Base-by-base conservation (phyloP, 2,329 filamentous ascomycete genomes). In the Cercospora beticola region DNA sequence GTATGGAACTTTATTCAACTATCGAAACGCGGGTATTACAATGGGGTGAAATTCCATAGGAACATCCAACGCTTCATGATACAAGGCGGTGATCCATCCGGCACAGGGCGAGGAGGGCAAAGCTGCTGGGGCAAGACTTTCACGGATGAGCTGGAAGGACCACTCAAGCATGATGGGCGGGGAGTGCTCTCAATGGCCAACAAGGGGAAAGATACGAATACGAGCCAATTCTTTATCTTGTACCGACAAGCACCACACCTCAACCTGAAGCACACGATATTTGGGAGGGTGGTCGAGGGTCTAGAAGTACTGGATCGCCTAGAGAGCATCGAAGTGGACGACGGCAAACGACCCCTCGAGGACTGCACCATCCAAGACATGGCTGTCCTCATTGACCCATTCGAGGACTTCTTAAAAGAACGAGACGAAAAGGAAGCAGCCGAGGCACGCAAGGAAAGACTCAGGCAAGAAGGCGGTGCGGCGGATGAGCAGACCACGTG, bases 131-230 rank as follows among this genome's bases (percentile, higher is more conserved):
- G 92, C 68, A 97, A 96, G 81, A 92, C 93, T 70, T 99, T 99
- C 76, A 86, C 90, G 64, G 95, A 99, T 79, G 95, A 99, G 78
- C 90, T 98, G 71, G 93, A 97, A 16, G 93, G 94, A 0, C 93
- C 94, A 0, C 81, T 93, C 49, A 91, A 90, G n/a, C 95, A 99
- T 76, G 90, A 93, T 76, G 82, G 86, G 0, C 86, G 94, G 30
- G 95, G 95, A 12, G 87, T 94, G 0, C 78, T 96, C 28, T 93
- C 90, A 73, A 99, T 99, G 95, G 95, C 95, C 49, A 99, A 99
- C 81, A 99, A 99, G 79, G 95, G 95, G 68, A 97, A 97, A 78
- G 94, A 97, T 77, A 98, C 94, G 23, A 99, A 99, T 81, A 95
- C 92, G 8, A 92, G 89, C 74, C 95, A 99, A 80, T 99, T 90